Evolutionary conservation across 805 yeast genomes (phyloP), one percentile per base, ranked within the genome.

Genomic region (Zygotorulaspora danielsina): DNA sequence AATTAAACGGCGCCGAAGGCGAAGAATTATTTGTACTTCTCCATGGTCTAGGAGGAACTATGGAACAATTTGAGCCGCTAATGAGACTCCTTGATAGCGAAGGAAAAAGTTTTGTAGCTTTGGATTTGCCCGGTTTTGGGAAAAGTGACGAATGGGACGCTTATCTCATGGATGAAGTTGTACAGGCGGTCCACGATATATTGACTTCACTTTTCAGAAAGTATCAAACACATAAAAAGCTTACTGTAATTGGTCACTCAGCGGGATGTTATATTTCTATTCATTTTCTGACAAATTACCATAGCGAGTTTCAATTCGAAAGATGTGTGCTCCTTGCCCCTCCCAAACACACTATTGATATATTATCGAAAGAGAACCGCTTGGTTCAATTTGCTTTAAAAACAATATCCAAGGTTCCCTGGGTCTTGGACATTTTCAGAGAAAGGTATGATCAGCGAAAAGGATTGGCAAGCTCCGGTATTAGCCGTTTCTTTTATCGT

Each of bases 101-200:
- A 48, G 73, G 79, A 45, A 73, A 78, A 44, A 81, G 77, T 40
- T 72, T 87, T 13, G 54, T 84, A 28, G 76, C 89, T 0, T 50
- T 89, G 11, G 97, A 89, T 57, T 65, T 88, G 36, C 96, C 96
- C 1, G 97, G 97, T 0, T 86, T 86, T 60, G 97, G 97, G 3
- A 71, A 74, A 30, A 55, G 61, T 34, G 56, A 46, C 19, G 56
- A 52, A 29, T 31, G 37, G 36, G 33, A 30, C 5, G 32, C 39
- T 2, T 60, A 57, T 38, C 34, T 45, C 0, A 58, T 59, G 63
- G 2, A 17, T 4, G 39, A 44, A 11, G 41, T 44, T 10, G 42
- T 44, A 44, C 2, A 30, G 34, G 11, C 49, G 42, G 38, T 51
- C 43, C 11, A 19, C 39, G 31, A 38, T 19, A 19, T 38, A 22